Evolutionary conservation across 2,329 filamentous ascomycete species (phyloP).

Genomic region (Apiospora hydei): DNA sequence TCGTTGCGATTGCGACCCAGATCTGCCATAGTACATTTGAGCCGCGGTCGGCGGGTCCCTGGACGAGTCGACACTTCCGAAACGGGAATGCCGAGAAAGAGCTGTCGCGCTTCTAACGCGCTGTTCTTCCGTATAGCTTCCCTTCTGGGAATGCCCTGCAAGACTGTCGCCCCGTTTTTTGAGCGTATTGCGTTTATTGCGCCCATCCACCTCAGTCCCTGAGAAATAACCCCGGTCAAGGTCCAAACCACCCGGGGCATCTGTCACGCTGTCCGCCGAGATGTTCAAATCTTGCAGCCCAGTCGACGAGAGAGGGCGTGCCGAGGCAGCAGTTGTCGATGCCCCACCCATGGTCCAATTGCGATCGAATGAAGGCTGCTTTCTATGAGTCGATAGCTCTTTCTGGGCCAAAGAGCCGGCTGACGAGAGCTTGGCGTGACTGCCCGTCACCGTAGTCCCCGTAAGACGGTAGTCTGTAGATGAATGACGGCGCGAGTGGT

Average conservation of each 20-base stretch:
- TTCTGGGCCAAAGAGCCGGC: constrained; percentile 52
- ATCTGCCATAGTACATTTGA: constrained; percentile 73
- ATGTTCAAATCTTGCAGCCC: constrained; percentile 55
- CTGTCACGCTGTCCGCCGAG: constrained; percentile 46
- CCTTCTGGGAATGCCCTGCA: constrained; percentile 69
- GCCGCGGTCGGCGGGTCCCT: constrained; percentile 70
- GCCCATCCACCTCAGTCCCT: constrained; percentile 78
- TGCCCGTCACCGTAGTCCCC: constrained; percentile 38
- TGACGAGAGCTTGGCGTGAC: constrained; percentile 51
- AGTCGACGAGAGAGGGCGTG: constrained; percentile 60
- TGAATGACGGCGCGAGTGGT: constrained; percentile 87
- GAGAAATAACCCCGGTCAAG: constrained; percentile 93
- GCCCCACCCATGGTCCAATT: constrained; percentile 70
- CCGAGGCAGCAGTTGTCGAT: constrained; percentile 48
- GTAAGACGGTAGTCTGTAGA: constrained; percentile 75
- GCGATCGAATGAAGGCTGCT: constrained; percentile 73
- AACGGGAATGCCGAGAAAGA: constrained; percentile 76
- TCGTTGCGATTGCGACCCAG: constrained; percentile 61
- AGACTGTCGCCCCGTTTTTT: constrained; percentile 74
- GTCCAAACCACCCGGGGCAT: constrained; percentile 63
- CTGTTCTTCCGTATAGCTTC: constrained; percentile 80
- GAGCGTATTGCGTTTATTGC: constrained; percentile 77
- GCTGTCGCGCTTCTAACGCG: constrained; percentile 70
- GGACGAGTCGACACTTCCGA: constrained; percentile 80
- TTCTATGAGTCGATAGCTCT: constrained; percentile 59